These are phyloP conservation scores for Bipolaris bicolor DNA, from an alignment of 2,329 filamentous ascomycete species.

Conservation along the genomic window DNA sequence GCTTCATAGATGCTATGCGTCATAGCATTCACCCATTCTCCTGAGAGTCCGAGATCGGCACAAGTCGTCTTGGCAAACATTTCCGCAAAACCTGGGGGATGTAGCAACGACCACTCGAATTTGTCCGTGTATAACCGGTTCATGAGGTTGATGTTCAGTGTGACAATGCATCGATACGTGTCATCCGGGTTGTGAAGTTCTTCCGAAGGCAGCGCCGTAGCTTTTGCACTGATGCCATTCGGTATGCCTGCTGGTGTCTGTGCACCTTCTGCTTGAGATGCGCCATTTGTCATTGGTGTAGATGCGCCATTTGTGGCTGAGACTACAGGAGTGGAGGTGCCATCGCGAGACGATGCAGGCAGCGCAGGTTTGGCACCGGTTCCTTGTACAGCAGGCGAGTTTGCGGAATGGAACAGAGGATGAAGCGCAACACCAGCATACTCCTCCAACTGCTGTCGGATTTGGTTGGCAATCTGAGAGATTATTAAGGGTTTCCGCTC, in stretches of 20 bases:
- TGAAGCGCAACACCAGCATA: conserved; percentile 94
- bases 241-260: conserved; percentile 55
- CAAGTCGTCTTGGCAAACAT: conserved; percentile 92
- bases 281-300: conserved; percentile 59
- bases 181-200: conserved; percentile 89
- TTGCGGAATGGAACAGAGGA: conserved; percentile 78
- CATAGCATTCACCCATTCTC: conserved; percentile 94
- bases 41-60: conserved; percentile 83
- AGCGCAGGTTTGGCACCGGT: conserved; percentile 41
- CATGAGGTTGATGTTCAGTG: conserved; percentile 86
- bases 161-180: conserved; percentile 91
- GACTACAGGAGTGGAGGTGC: conserved; percentile 56
- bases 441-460: conserved; percentile 92
- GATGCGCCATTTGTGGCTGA: conserved; percentile 62
- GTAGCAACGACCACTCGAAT: conserved; percentile 95
- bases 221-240: conserved; percentile 71
- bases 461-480: conserved; percentile 87
- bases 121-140: conserved; percentile 95
- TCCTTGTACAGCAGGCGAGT: conserved; percentile 39
- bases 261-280: conserved; percentile 49
- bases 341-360: conserved; percentile 57
- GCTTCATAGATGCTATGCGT: conserved; percentile 97
- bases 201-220: conserved; percentile 67
- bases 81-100: conserved; percentile 90
- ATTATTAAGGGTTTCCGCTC: conserved; percentile 67